These are phyloP conservation scores for Calonectria montana DNA, from an alignment of 2,329 filamentous ascomycete species.

Conservation along the genomic window DNA sequence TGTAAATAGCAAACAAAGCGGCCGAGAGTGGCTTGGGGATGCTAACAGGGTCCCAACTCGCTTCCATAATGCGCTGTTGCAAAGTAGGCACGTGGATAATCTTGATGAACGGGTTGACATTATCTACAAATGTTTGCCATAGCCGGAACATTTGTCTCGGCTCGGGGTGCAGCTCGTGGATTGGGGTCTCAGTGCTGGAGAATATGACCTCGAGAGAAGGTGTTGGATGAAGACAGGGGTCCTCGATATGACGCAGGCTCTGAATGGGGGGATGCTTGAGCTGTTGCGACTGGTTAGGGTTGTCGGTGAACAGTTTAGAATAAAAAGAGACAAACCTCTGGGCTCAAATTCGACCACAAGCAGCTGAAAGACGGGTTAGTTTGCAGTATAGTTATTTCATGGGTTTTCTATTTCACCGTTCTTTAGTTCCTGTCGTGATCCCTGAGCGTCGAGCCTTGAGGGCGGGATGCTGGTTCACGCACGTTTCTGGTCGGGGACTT, in stretches of 20 bases:
- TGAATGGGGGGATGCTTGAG: conserved; percentile 40
- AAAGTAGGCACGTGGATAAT: conserved; percentile 47
- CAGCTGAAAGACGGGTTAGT: conserved; percentile 7
- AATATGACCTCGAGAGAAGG: conserved; percentile 23
- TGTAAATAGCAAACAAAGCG: conserved; percentile 44
- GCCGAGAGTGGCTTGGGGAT: conserved; percentile 35
- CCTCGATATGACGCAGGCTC: conserved; percentile 34
- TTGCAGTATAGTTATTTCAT: too few species aligned
- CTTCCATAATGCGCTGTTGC: conserved; percentile 45
- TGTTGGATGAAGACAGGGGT: conserved; percentile 27
- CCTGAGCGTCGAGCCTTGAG: neutral
- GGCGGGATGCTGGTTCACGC: neutral
- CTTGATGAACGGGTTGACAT: conserved; percentile 47
- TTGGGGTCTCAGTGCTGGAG: neutral
- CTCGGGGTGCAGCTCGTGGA: conserved; percentile 42
- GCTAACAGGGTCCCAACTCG: conserved; percentile 37
- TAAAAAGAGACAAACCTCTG: conserved; percentile 24
- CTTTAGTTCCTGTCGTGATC: neutral
- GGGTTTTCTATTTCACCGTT: conserved; percentile 3
- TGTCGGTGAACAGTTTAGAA: fast-evolving
- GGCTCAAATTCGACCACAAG: conserved; percentile 32
- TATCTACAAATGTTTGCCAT: conserved; percentile 49
- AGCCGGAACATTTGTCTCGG: conserved; percentile 43
- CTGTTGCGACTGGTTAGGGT: conserved; percentile 19
- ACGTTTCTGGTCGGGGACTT: neutral